These are phyloP conservation scores for Pulveroboletus sp. DNA, from an alignment of 768 basidiomycete genomes.

Conservation along the genomic window DNA sequence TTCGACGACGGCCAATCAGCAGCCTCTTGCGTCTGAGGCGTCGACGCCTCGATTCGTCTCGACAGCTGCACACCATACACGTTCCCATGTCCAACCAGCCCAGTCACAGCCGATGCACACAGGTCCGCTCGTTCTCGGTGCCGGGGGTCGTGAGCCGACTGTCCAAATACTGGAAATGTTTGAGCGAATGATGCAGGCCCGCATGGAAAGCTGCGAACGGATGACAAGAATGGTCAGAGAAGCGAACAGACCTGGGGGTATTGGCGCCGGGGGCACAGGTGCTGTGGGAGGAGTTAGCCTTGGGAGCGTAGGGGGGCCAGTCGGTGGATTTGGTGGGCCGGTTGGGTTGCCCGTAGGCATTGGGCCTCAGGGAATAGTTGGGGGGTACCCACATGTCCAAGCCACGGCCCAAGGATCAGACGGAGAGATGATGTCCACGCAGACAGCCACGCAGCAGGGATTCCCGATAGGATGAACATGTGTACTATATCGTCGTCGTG, in stretches of 20 bases:
- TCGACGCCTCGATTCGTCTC: constrained; percentile 7
- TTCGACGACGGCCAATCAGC: constrained; percentile 10
- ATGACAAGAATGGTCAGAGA: constrained; percentile 50
- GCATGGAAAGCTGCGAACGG: constrained; percentile 73
- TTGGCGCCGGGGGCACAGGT: constrained; percentile 6
- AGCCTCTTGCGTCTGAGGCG: constrained; percentile 8
- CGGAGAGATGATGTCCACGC: constrained; percentile 10
- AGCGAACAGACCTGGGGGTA: constrained; percentile 23
- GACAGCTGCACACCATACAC: constrained; percentile 11
- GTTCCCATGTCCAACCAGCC: constrained; percentile 3
- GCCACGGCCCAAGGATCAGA: constrained; percentile 6
- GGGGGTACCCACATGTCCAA: constrained; percentile 11
- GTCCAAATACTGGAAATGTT: constrained; percentile 62
- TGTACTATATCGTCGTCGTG: background rate
- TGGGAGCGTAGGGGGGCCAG: constrained; percentile 27
- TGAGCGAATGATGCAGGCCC: constrained; percentile 65
- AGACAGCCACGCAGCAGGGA: constrained; percentile 18
- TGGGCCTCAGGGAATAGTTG: constrained; percentile 20
- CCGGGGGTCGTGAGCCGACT: constrained; percentile 34
- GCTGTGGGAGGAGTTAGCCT: constrained; percentile 7
- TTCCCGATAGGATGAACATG: constrained; percentile 20
- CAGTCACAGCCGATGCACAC: constrained; percentile 15
- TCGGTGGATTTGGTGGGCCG: constrained; percentile 29
- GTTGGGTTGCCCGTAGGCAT: constrained; percentile 20
- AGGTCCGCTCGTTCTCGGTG: constrained; percentile 26